These are phyloP conservation scores for Dryas alaskensis DNA, from an alignment of 306 rosid species.

Conservation along the genomic window DNA sequence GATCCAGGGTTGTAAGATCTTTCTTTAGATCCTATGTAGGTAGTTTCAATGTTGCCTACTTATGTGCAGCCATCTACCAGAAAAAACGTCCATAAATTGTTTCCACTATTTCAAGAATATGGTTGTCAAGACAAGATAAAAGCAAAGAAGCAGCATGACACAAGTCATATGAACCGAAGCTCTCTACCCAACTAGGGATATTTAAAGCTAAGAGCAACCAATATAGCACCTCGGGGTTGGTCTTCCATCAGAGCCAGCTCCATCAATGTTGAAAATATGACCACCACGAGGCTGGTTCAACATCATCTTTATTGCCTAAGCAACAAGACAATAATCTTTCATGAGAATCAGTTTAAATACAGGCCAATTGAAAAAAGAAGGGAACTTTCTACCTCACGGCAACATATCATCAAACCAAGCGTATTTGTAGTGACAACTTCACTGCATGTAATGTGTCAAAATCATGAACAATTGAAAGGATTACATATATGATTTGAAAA, in stretches of 20 bases:
- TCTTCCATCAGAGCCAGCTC: conserved; percentile 98
- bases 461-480: conserved; percentile 18
- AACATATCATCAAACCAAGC: conserved; percentile 95
- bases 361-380: conserved; percentile 21
- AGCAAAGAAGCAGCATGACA: conserved; percentile 12
- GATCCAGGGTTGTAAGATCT: not conserved
- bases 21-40: not conserved
- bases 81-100: not conserved
- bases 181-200: not conserved
- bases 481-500: not conserved
- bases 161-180: not conserved
- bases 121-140: not conserved
- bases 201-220: conserved; percentile 6
- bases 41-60: not conserved
- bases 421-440: conserved; percentile 93
- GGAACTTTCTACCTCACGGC: conserved; percentile 74
- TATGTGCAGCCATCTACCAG: not conserved
- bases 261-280: conserved; percentile 92
- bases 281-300: conserved; percentile 83
- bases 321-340: conserved; percentile 21
- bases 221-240: conserved; percentile 85
- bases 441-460: conserved; percentile 49
- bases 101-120: not conserved
- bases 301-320: conserved; percentile 93
- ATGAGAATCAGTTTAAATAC: conserved; percentile 22